Percentiles rank a stretch among this genome's conserved stretches.
phyloP scores from a whole-genome alignment of 306 rosid genomes.

The Cercis canadensis region DNA sequence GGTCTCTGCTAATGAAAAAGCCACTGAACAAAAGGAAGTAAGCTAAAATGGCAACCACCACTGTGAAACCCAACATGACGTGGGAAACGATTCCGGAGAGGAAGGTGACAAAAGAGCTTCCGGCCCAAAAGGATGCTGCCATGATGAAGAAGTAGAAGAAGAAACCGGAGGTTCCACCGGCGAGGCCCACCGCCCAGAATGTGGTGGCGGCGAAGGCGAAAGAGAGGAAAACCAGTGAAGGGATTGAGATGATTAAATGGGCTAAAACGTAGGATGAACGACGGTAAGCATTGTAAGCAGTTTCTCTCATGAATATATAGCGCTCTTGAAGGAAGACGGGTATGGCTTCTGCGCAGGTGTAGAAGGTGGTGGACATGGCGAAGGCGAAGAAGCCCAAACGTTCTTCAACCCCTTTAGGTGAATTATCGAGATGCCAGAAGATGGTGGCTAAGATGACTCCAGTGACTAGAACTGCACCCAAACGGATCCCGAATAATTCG shows the following conservation, averaged over 20 bases:
- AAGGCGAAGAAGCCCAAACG: slow-evolving; percentile 89
- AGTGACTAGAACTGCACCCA: slow-evolving; percentile 78
- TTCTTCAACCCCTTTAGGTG: slow-evolving; percentile 80
- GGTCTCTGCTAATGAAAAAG: slow-evolving; percentile 73
- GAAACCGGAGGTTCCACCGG: slow-evolving; percentile 67
- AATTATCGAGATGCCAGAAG: slow-evolving; percentile 67
- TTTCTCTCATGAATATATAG: slow-evolving; percentile 97
- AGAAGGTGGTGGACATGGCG: slow-evolving; percentile 92
- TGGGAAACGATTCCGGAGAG: slow-evolving; percentile 80
- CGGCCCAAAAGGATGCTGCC: slow-evolving; percentile 77
- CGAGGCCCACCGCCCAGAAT: slow-evolving; percentile 78
- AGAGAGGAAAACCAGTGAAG: slow-evolving; percentile 69
- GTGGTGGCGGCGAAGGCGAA: slow-evolving; percentile 71
- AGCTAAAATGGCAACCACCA: slow-evolving; percentile 85
- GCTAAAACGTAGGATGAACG: slow-evolving; percentile 86
- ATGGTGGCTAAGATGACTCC: slow-evolving; percentile 81
- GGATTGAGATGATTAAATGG: slow-evolving; percentile 71
- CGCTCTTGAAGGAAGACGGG: slow-evolving; percentile 92
- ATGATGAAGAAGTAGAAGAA: slow-evolving; percentile 61
- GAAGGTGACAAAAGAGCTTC: slow-evolving; percentile 87
- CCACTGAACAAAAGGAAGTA: slow-evolving; percentile 89
- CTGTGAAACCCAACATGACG: slow-evolving; percentile 86
- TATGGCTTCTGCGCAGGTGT: slow-evolving; percentile 92
- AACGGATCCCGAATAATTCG: slow-evolving; percentile 73
- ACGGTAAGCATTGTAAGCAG: slow-evolving; percentile 91